Conservation (phyloP, 2,329 filamentous ascomycete genomes). For the Leptodontidium sp. region DNA sequence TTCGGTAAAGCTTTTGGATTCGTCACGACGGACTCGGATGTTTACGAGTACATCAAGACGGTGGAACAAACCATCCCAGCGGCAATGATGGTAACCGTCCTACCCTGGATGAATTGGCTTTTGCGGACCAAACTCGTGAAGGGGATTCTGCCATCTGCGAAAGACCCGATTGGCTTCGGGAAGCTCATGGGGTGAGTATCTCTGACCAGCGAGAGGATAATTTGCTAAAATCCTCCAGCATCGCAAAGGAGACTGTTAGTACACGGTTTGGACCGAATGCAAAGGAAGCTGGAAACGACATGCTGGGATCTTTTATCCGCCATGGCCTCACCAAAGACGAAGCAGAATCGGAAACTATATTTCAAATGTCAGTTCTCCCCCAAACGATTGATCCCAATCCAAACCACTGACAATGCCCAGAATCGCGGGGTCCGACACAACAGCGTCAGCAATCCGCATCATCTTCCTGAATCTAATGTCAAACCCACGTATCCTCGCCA, state of each 20-base stretch:
- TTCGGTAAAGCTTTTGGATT: slow-evolving; percentile 61
- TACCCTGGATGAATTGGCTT: slow-evolving; percentile 52
- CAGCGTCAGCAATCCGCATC: slow-evolving; percentile 61
- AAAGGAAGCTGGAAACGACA: slow-evolving; percentile 52
- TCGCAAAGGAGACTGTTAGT: slow-evolving; percentile 53
- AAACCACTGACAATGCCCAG: neutral
- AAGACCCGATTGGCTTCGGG: slow-evolving; percentile 50
- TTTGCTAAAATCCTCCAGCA: neutral
- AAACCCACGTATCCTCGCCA: slow-evolving; percentile 55
- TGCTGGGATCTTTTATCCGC: slow-evolving; percentile 57
- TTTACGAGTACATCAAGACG: slow-evolving; percentile 57
- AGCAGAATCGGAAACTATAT: slow-evolving; percentile 22
- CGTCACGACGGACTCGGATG: slow-evolving; percentile 56
- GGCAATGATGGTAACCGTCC: slow-evolving; percentile 54
- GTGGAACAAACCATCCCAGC: slow-evolving; percentile 53
- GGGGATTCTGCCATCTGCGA: slow-evolving; percentile 51
- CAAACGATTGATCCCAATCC: neutral
- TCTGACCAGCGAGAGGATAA: neutral
- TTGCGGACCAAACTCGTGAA: slow-evolving; percentile 53
- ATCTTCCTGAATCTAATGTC: slow-evolving; percentile 61
- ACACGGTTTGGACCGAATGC: slow-evolving; percentile 54
- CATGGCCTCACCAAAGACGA: slow-evolving; percentile 28
- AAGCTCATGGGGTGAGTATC: slow-evolving; percentile 51
- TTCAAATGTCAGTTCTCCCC: slow-evolving; percentile 22
- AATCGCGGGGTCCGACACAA: slow-evolving; percentile 56